These are phyloP conservation scores for Amanita pallidorosea DNA, from an alignment of 768 basidiomycete genomes.

Conservation along the genomic window DNA sequence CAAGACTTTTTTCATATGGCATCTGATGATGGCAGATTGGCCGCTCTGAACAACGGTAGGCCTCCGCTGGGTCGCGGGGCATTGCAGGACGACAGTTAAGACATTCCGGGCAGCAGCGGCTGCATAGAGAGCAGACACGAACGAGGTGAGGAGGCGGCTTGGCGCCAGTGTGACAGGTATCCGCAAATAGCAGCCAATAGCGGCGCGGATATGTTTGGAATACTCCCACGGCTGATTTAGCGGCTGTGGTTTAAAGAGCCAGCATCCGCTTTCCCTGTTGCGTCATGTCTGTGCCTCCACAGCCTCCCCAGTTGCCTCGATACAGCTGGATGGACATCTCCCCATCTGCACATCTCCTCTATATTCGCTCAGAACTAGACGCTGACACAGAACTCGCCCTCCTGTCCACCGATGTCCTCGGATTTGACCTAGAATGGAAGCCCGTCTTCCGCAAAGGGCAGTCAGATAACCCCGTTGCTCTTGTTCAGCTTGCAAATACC, in stretches of 20 bases:
- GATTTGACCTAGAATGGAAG: constrained; percentile 78
- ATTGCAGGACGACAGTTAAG: background rate
- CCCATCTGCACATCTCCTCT: constrained; percentile 20
- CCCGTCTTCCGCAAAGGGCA: constrained; percentile 45
- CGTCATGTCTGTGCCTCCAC: background rate
- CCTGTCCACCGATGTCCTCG: constrained; percentile 27
- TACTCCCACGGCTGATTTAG: constrained; percentile 10
- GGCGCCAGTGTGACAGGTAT: constrained; percentile 1
- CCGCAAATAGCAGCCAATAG: constrained; percentile 24
- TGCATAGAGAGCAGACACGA: background rate
- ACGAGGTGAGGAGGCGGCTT: constrained; percentile 1
- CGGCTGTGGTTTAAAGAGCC: too few species aligned
- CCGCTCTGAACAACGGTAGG: background rate
- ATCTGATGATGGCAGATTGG: background rate
- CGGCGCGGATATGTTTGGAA: constrained; percentile 13
- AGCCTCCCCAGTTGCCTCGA: constrained; percentile 14
- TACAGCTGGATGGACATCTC: constrained; percentile 27
- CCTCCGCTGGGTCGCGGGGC: background rate
- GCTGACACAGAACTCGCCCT: constrained; percentile 21
- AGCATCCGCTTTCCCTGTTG: too few species aligned
- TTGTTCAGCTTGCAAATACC: constrained; percentile 59
- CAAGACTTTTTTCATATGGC: constrained; percentile 22
- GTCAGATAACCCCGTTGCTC: constrained; percentile 55
- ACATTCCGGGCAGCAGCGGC: background rate
- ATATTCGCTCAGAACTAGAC: constrained; percentile 21